Conservation (phyloP, 257 asterid genomes). For the Phtheirospermum japonicum region DNA sequence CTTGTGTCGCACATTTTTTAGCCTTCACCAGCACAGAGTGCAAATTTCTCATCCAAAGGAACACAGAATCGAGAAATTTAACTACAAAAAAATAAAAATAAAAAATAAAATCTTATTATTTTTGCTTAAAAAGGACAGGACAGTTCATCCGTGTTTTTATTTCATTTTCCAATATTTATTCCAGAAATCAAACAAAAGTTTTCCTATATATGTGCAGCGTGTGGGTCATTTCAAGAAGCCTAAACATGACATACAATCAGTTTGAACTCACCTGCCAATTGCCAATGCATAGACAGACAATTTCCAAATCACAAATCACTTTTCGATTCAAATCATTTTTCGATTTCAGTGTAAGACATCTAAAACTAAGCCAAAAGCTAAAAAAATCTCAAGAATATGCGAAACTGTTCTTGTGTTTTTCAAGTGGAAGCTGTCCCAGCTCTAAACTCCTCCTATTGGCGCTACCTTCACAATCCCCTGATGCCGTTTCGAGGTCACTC, state of each 20-base stretch:
- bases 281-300: not conserved
- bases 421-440: conserved; percentile 64
- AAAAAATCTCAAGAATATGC: conserved; percentile 21
- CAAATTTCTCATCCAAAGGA: not conserved
- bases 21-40: not conserved
- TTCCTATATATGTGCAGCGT: not conserved
- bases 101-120: too few species aligned
- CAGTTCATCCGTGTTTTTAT: not conserved
- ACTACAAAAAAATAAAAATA: too few species aligned
- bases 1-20: not conserved
- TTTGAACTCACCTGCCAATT: not conserved
- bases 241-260: not conserved
- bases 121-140: too few species aligned
- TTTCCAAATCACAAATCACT: not conserved
- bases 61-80: not conserved
- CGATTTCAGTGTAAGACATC: not conserved
- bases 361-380: not conserved
- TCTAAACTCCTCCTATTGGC: conserved; percentile 34
- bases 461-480: conserved; percentile 34
- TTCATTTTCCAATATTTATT: not conserved
- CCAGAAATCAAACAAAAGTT: not conserved
- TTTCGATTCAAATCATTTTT: conserved; percentile 7
- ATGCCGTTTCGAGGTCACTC: conserved; percentile 53
- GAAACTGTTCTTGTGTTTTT: conserved; percentile 40
- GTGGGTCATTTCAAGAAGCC: not conserved